Conservation (phyloP, 805 yeast species). For the Wickerhamomyces kurtzmanii region DNA sequence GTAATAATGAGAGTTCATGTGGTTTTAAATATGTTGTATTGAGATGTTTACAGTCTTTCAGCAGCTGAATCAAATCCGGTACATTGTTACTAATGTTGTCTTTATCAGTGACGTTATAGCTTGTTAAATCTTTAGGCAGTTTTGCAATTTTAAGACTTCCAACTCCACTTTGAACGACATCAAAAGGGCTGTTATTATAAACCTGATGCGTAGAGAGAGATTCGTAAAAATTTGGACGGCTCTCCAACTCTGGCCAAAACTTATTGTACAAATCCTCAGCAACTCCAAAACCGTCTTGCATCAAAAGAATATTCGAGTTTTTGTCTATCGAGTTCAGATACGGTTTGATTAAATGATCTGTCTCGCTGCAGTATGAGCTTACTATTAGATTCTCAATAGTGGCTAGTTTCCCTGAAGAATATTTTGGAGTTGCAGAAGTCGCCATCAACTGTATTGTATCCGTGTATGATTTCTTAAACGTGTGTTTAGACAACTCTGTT, state of each 20-base stretch:
- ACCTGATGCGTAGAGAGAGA: conserved; percentile 58
- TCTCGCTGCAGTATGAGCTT: conserved; percentile 52
- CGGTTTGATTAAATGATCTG: conserved; percentile 38
- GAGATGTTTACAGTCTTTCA: conserved; percentile 17
- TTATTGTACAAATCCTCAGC: conserved; percentile 32
- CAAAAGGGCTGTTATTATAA: conserved; percentile 29
- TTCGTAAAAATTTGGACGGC: conserved; percentile 42
- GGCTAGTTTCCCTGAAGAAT: conserved; percentile 19
- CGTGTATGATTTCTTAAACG: conserved; percentile 4
- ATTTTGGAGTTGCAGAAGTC: conserved; percentile 18
- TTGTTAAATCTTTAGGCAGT: conserved; percentile 25
- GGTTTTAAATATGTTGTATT: conserved; percentile 19
- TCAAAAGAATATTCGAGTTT: conserved; percentile 46
- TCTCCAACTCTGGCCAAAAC: conserved; percentile 39
- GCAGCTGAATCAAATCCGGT: conserved; percentile 12
- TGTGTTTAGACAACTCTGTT: conserved; percentile 4
- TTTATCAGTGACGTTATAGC: conserved; percentile 11
- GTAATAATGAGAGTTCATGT: conserved; percentile 34
- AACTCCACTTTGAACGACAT: conserved; percentile 41
- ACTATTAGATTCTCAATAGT: conserved; percentile 44
- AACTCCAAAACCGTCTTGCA: conserved; percentile 68
- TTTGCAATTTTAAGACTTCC: conserved; percentile 43
- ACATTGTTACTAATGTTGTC: conserved; percentile 3
- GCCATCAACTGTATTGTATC: conserved; percentile 14
- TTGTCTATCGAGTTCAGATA: conserved; percentile 28